Base-by-base conservation (phyloP, 768 basidiomycete species). In the Serendipita vermifera region DNA sequence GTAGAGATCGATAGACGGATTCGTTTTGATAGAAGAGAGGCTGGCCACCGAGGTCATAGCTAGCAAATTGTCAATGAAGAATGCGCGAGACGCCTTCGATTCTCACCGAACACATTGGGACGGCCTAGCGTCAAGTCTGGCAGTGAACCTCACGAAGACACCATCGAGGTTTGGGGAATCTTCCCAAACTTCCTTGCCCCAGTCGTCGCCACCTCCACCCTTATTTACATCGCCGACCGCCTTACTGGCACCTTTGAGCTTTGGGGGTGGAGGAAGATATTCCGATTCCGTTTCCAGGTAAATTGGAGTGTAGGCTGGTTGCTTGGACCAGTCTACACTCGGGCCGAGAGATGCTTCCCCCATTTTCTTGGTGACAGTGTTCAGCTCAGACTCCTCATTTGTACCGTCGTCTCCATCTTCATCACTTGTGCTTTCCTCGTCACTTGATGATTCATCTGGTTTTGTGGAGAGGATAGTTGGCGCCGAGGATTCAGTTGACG, bases 11-110 rank as follows among this genome's bases (percentile, higher is more conserved):
- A 83, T 51, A 91, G 5, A 83, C 73, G 2, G 72, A 69, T 62
- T 92, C 92, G 14, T 80, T 79, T n/a, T 85, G 77, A 68, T 85
- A 98, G 7, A 90, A 87, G 2, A 97, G 72, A 2, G 94, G 94
- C 0, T 72, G 77, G 22, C 91, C 87, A 31, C 78, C 77, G n/a
- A 92, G 73, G 41, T 96, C 91, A 65, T 98, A 98, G 54, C 90
- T 92, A 9, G 39, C 1, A 9, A n/a, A 3, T 2, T 51, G 20
- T 51, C n/a, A 51, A n/a, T n/a, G 11, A 51, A 51, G 46, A 11
- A 9, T 14, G 40, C 26, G 40, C 24, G 57, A 33, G 15, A 57
- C 3, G 26, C 29, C 6, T 26, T 24, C 1, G 31, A 27, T 22
- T 72, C 80, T 53, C 57, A 92, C 90, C 94, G 77, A 46, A 98